phyloP scores from a whole-genome alignment of 108 stramenopile species.

The Craspedostauros australis region DNA sequence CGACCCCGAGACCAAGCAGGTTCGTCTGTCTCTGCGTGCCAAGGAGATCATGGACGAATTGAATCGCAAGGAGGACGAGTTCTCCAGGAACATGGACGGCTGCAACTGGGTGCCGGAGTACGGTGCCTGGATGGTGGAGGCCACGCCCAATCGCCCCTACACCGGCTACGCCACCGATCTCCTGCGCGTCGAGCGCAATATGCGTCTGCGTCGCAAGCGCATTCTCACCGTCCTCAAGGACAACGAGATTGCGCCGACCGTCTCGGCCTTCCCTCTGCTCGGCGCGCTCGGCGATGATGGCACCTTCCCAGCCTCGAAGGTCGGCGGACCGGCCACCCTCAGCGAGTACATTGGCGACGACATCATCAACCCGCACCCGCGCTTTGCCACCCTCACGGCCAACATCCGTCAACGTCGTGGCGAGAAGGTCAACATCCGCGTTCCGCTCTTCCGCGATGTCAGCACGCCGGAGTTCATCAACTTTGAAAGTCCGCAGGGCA shows the following conservation, averaged over 20 bases:
- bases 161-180: constrained; percentile 89
- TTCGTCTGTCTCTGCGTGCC: constrained; percentile 75
- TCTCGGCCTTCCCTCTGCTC: constrained; percentile 81
- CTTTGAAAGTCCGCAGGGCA: constrained; percentile 28
- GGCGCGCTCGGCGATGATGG: constrained; percentile 82
- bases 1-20: constrained; percentile 72
- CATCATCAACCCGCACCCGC: constrained; percentile 97
- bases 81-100: constrained; percentile 65
- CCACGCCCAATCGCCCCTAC: constrained; percentile 92
- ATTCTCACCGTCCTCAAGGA: constrained; percentile 79
- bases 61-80: constrained; percentile 65
- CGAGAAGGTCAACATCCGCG: constrained; percentile 89
- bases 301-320: constrained; percentile 55
- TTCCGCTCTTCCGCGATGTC: constrained; percentile 90
- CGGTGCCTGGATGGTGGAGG: constrained; percentile 99
- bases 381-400: constrained; percentile 93
- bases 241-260: constrained; percentile 92
- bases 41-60: constrained; percentile 92
- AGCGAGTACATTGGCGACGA: constrained; percentile 94
- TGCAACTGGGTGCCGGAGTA: constrained; percentile 96
- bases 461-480: constrained; percentile 84
- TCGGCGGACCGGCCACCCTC: constrained; percentile 80
- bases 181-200: constrained; percentile 95
- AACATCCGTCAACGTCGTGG: constrained; percentile 94
- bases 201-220: constrained; percentile 92